Percentiles rank a stretch among this genome's conserved stretches.
These are phyloP conservation scores for Yamadazyma laniorum DNA, from an alignment of 805 yeast genomes.

Conservation along the genomic window DNA sequence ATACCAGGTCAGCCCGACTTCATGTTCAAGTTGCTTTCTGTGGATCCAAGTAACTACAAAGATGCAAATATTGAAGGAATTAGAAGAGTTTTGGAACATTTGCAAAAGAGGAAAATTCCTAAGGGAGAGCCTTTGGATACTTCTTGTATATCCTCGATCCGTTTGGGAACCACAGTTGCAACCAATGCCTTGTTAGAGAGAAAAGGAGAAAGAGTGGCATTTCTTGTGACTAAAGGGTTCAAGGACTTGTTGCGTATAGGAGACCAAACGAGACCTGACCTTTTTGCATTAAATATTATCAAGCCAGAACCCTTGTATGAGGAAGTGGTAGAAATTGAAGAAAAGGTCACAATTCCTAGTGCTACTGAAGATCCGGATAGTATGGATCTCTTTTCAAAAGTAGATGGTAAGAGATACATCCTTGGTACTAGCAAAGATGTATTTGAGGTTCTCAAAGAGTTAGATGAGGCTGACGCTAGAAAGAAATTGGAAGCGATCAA, in stretches of 20 bases:
- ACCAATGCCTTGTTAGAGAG: conserved; percentile 89
- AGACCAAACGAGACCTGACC: conserved; percentile 83
- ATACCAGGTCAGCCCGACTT: conserved; percentile 51
- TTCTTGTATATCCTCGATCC: conserved; percentile 52
- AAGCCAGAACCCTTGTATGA: conserved; percentile 71
- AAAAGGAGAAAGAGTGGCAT: conserved; percentile 82
- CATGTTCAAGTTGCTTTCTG: conserved; percentile 73
- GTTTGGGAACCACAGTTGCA: conserved; percentile 93
- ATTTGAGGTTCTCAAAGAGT: conserved; percentile 24
- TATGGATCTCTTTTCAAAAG: conserved; percentile 9
- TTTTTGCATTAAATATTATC: conserved; percentile 72
- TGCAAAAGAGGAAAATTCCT: conserved; percentile 51
- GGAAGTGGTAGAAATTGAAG: conserved; percentile 77
- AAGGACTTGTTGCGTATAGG: conserved; percentile 78
- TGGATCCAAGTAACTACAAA: conserved; percentile 76
- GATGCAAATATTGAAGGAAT: conserved; percentile 94
- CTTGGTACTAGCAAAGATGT: conserved; percentile 21
- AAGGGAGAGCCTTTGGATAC: conserved; percentile 47
- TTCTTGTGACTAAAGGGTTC: conserved; percentile 83
- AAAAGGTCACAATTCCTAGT: conserved; percentile 73
- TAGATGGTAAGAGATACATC: conserved; percentile 27
- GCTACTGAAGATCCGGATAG: conserved; percentile 56
- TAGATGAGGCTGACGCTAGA: conserved; percentile 22
- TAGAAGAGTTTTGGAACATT: conserved; percentile 63
- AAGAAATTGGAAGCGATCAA: conserved; percentile 21